Evolutionary conservation across 306 rosid species (phyloP).

Genomic region (Fragaria iinumae): DNA sequence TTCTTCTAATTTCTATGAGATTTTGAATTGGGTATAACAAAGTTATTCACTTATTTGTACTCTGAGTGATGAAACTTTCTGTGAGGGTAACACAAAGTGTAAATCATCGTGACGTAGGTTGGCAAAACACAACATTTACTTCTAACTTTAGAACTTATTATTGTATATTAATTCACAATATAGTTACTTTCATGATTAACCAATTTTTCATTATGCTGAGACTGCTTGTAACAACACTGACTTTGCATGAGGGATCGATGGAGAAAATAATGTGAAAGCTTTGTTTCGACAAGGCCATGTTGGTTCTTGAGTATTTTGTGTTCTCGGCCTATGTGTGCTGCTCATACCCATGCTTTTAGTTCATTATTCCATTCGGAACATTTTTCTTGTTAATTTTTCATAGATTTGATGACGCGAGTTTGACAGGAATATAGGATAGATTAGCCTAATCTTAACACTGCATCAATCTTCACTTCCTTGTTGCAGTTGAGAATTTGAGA

Average conservation of each 20-base stretch:
- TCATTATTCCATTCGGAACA: not conserved
- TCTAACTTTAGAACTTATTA: not conserved
- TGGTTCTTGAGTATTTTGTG: slow-evolving; percentile 23
- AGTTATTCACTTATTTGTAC: not conserved
- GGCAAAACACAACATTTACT: not conserved
- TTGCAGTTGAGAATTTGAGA: too few relatives aligned
- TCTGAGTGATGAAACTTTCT: not conserved
- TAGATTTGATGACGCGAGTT: too few relatives aligned
- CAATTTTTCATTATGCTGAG: not conserved
- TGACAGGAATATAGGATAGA: too few relatives aligned
- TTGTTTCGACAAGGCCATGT: slow-evolving; percentile 98
- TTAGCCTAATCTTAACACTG: too few relatives aligned
- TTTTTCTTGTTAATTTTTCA: too few relatives aligned
- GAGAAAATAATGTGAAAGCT: slow-evolving; percentile 84
- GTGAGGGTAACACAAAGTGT: not conserved
- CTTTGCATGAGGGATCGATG: slow-evolving; percentile 81
- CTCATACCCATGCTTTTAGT: not conserved
- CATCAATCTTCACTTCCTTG: too few relatives aligned
- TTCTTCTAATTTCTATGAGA: too few relatives aligned
- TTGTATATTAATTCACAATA: not conserved
- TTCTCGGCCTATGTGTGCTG: too few relatives aligned
- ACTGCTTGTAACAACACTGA: slow-evolving; percentile 73
- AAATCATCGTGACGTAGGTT: too few relatives aligned
- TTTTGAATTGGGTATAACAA: not conserved
- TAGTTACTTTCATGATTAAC: not conserved